Conservation (phyloP, 208 protist species). For the Angomonas ambiguus region DNA sequence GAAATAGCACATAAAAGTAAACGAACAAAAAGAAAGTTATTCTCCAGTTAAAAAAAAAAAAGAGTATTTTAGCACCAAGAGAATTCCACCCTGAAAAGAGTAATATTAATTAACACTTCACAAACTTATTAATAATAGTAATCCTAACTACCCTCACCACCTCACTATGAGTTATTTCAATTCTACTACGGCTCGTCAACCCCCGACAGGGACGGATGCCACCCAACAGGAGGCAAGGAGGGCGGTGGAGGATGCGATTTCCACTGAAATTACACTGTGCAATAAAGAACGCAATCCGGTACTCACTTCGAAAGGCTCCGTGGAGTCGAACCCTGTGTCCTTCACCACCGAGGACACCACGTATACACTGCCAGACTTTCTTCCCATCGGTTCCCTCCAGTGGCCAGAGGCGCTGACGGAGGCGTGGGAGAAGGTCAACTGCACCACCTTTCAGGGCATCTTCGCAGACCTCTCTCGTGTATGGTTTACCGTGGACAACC, state of each 20-base stretch:
- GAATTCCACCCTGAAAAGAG: no score
- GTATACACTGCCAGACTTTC: slow-evolving; percentile 66
- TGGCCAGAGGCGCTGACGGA: slow-evolving; percentile 73
- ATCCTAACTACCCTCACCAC: no score
- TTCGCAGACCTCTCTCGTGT: slow-evolving; percentile 69
- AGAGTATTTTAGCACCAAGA: background rate
- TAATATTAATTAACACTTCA: no score
- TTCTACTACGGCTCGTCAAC: background rate
- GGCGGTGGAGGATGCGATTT: slow-evolving; percentile 63
- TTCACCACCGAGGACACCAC: slow-evolving; percentile 72
- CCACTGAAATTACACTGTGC: slow-evolving; percentile 33
- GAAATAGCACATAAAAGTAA: background rate
- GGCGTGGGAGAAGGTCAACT: slow-evolving; percentile 62
- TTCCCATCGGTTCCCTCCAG: slow-evolving; percentile 56
- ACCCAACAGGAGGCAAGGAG: slow-evolving; percentile 7
- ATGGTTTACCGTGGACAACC: slow-evolving; percentile 87
- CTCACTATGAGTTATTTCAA: background rate
- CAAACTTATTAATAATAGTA: no score
- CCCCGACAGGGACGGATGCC: background rate
- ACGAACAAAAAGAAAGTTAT: background rate
- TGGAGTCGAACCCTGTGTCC: slow-evolving; percentile 56
- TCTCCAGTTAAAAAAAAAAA: background rate
- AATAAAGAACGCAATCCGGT: slow-evolving; percentile 33
- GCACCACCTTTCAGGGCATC: slow-evolving; percentile 64
- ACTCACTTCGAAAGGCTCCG: slow-evolving; percentile 42